Conservation (phyloP, 371 early-diverging fungal species). For the Nematocida ausubeli region DNA sequence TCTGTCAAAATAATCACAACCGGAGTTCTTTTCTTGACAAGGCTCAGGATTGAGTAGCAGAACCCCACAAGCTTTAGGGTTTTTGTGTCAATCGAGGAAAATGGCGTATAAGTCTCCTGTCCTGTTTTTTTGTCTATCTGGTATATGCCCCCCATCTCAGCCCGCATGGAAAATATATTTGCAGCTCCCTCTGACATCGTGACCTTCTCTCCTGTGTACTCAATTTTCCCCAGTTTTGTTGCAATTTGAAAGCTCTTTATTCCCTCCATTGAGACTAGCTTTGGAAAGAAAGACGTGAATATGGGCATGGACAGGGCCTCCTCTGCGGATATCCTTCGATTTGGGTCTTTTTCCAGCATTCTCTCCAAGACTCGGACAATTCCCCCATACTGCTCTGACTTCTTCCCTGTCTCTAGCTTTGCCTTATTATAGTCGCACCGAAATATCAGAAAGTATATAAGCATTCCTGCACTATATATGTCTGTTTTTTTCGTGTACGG, state of each 20-base stretch:
- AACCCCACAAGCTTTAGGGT: conserved; percentile 49
- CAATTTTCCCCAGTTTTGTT: conserved; percentile 43
- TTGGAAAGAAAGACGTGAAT: conserved; percentile 22
- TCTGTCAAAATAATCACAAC: conserved; percentile 52
- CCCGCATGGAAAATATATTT: conserved; percentile 8
- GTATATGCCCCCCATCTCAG: conserved; percentile 41
- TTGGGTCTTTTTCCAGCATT: conserved; percentile 86
- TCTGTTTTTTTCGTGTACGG: conserved; percentile 58
- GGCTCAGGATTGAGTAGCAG: conserved; percentile 48
- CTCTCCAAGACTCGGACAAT: conserved; percentile 78
- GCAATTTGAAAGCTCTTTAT: conserved; percentile 30
- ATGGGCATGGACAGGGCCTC: conserved; percentile 73
- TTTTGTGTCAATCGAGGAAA: conserved; percentile 33
- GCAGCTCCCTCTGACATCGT: not conserved
- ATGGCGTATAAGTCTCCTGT: conserved; percentile 28
- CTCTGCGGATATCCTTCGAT: conserved; percentile 78
- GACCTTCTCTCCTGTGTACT: not conserved
- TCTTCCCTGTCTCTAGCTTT: conserved; percentile 12
- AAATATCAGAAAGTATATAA: conserved; percentile 50
- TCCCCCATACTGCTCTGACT: conserved; percentile 68
- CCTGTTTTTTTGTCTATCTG: conserved; percentile 8
- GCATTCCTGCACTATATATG: conserved; percentile 56
- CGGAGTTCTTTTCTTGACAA: conserved; percentile 51
- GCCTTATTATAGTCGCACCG: conserved; percentile 33
- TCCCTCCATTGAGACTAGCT: conserved; percentile 23